Conservation (phyloP, 768 basidiomycete species). For the Phanerochaete carnosa region DNA sequence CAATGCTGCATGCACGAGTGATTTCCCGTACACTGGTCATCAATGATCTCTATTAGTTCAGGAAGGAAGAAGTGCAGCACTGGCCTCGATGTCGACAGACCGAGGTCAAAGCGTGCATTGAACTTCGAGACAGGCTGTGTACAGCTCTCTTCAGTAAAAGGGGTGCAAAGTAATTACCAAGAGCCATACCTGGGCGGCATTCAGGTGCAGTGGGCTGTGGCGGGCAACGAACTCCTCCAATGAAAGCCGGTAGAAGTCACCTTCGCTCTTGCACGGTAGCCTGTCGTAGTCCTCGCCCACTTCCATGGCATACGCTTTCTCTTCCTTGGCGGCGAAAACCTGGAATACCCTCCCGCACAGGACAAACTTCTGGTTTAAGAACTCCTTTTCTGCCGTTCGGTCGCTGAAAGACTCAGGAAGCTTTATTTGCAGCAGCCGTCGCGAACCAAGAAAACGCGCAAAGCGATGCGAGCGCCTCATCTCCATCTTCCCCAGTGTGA, state of each 20-base stretch:
- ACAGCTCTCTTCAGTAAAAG: not conserved
- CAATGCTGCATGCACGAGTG: not conserved
- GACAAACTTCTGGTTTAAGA: conserved; percentile 50
- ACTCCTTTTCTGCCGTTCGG: conserved; percentile 24
- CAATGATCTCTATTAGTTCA: conserved; percentile 46
- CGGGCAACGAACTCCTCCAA: conserved; percentile 52
- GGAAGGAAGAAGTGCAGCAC: conserved; percentile 44
- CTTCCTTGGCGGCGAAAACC: conserved; percentile 64
- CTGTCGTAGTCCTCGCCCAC: conserved; percentile 48
- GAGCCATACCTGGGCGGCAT: conserved; percentile 52
- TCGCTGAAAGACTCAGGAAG: conserved; percentile 37
- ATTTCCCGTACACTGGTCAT: conserved; percentile 46
- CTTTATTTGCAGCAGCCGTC: conserved; percentile 56
- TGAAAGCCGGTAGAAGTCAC: conserved; percentile 46
- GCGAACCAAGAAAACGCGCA: conserved; percentile 62
- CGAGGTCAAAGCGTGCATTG: conserved; percentile 59
- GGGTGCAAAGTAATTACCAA: not conserved
- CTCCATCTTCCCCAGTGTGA: conserved; percentile 56
- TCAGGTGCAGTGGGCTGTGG: conserved; percentile 59
- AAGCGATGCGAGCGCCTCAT: conserved; percentile 62
- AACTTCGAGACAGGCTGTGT: conserved; percentile 65
- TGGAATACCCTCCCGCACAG: conserved; percentile 64
- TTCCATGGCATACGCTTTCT: conserved; percentile 58
- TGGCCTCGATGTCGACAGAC: conserved; percentile 64
- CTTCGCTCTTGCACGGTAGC: conserved; percentile 28